phyloP scores from a whole-genome alignment of 2,329 filamentous ascomycete species.

The Bretziella fagacearum region DNA sequence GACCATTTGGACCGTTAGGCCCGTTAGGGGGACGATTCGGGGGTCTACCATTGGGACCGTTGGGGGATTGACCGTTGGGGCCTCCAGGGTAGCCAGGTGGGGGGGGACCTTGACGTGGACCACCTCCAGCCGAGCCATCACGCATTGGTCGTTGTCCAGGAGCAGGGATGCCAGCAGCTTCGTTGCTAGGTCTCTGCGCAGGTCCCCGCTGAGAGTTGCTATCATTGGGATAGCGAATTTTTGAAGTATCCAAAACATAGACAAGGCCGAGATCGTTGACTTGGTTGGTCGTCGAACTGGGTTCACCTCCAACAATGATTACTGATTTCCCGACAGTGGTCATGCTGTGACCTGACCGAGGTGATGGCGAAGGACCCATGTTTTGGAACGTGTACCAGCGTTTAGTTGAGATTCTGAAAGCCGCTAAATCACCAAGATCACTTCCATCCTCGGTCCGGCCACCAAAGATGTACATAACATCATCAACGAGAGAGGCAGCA shows the following conservation, averaged over 20 bases:
- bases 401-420: constrained; percentile 55
- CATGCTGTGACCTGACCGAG: constrained; percentile 94
- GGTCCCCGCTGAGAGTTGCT: constrained; percentile 24
- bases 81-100: constrained; percentile 19
- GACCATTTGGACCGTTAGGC: constrained; percentile 19
- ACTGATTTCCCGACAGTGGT: constrained; percentile 85
- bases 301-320: constrained; percentile 83
- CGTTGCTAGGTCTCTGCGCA: constrained; percentile 29
- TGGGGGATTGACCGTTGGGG: constrained; percentile 21
- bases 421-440: constrained; percentile 83
- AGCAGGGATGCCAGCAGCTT: constrained; percentile 19
- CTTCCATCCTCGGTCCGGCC: constrained; percentile 85
- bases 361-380: constrained; percentile 90
- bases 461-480: constrained; percentile 99
- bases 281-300: constrained; percentile 68
- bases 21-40: constrained; percentile 9
- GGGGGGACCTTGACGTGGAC: constrained; percentile 21
- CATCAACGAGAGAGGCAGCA: constrained; percentile 79
- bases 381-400: constrained; percentile 99
- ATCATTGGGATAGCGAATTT: constrained; percentile 91
- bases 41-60: constrained; percentile 14
- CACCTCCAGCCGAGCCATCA: constrained; percentile 34
- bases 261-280: constrained; percentile 72
- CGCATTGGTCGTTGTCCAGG: constrained; percentile 27
- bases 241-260: constrained; percentile 84